Evolutionary conservation across 768 basidiomycete species (phyloP).

Genomic region (Lepiota brunneoincarnata): DNA sequence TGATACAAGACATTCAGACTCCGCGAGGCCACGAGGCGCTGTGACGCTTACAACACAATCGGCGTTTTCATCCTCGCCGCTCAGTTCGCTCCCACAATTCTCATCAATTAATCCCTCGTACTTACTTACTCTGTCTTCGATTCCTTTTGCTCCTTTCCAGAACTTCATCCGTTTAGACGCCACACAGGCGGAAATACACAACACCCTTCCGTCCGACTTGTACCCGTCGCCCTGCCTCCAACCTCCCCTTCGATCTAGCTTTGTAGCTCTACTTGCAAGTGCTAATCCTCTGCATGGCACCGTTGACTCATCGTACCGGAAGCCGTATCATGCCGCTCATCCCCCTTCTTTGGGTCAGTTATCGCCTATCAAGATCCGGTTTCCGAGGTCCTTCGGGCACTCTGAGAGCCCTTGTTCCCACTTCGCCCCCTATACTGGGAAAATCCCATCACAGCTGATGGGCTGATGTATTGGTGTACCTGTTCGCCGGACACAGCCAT

Average conservation of each 20-base stretch:
- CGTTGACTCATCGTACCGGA: constrained; percentile 23
- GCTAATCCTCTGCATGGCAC: background rate
- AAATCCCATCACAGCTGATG: constrained; percentile 15
- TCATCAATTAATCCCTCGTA: constrained; percentile 11
- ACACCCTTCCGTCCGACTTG: background rate
- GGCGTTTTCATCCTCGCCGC: constrained; percentile 11
- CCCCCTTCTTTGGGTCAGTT: constrained; percentile 23
- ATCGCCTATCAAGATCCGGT: constrained; percentile 45
- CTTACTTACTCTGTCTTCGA: constrained; percentile 1
- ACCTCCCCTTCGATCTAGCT: constrained; percentile 4
- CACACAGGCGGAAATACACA: constrained; percentile 17
- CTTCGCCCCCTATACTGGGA: constrained; percentile 3
- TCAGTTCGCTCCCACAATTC: constrained; percentile 9
- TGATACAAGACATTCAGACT: constrained; percentile 9
- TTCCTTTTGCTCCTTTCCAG: background rate
- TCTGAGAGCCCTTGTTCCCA: constrained; percentile 22
- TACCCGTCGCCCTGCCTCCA: constrained; percentile 4
- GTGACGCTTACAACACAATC: constrained; percentile 11
- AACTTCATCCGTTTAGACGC: constrained; percentile 7
- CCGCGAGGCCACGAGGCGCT: constrained; percentile 21
- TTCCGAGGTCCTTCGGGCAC: constrained; percentile 33
- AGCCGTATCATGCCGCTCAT: constrained; percentile 27
- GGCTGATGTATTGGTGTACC: constrained; percentile 19
- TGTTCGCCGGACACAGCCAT: constrained; percentile 21
- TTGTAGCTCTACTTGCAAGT: background rate